phyloP scores from a whole-genome alignment of 768 basidiomycete species.

The Erythrobasidium yunnanense region DNA sequence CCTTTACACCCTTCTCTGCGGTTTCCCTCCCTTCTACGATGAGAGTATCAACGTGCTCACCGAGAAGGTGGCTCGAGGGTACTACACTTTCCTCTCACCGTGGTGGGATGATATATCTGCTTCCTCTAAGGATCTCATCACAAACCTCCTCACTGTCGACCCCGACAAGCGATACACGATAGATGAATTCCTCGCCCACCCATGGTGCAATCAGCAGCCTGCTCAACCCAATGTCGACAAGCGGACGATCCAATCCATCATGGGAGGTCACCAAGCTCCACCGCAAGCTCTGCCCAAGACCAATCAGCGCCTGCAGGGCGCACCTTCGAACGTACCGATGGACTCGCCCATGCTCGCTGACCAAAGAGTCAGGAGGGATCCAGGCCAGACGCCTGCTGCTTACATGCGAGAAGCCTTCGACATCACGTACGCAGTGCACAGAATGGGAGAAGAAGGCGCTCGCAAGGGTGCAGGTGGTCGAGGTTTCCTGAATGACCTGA shows the following conservation, averaged over 20 bases:
- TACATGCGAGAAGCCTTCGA: conserved; percentile 94
- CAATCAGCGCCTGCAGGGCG: conserved; percentile 11
- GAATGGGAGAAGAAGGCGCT: conserved; percentile 98
- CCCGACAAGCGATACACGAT: conserved; percentile 92
- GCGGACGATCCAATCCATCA: conserved; percentile 19
- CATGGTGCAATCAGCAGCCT: conserved; percentile 64
- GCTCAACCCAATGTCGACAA: conserved; percentile 6
- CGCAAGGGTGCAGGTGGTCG: conserved; percentile 72
- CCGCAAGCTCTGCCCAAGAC: background rate
- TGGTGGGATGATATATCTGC: conserved; percentile 97
- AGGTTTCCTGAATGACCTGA: conserved; percentile 73
- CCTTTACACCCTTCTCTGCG: conserved; percentile 93
- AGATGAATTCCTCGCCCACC: conserved; percentile 91
- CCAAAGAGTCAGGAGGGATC: conserved; percentile 63
- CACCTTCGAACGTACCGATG: conserved; percentile 39
- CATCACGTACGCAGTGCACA: conserved; percentile 94
- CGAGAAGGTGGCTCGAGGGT: conserved; percentile 92
- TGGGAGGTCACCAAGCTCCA: background rate
- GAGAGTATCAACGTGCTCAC: conserved; percentile 96
- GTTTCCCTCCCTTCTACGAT: conserved; percentile 88
- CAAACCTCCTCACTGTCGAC: conserved; percentile 87
- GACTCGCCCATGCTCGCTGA: conserved; percentile 86
- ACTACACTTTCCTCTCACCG: conserved; percentile 95
- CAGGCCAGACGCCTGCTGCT: conserved; percentile 73
- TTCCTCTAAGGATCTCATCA: conserved; percentile 84